Evolutionary conservation across 2,329 filamentous ascomycete species (phyloP).

Genomic region (Trichophaea hybrida): DNA sequence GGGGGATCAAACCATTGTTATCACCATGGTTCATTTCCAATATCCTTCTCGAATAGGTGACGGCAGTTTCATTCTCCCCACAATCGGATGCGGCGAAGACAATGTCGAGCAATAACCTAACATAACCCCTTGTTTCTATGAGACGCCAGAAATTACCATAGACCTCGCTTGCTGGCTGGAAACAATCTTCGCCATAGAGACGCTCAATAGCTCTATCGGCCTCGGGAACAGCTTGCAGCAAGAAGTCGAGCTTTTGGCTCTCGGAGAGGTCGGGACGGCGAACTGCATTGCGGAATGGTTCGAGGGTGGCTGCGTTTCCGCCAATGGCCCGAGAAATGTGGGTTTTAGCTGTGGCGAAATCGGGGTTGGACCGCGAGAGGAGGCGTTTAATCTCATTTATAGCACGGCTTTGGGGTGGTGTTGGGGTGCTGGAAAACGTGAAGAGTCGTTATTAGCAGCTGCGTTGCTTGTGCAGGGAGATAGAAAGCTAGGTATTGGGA

Average conservation of each 20-base stretch:
- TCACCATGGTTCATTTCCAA: conserved; percentile 14
- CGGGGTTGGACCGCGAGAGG: neutral
- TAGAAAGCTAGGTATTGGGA: neutral
- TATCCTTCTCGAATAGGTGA: conserved; percentile 4
- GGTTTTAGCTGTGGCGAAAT: neutral
- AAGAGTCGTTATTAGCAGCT: neutral
- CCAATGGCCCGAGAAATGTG: conserved; percentile 1
- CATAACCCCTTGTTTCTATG: conserved; percentile 5
- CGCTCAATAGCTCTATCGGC: conserved; percentile 10
- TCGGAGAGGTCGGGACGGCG: neutral
- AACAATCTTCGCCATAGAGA: conserved; percentile 8
- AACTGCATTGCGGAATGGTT: conserved; percentile 1
- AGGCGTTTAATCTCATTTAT: conserved; percentile 5
- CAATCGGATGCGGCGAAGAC: conserved; percentile 6
- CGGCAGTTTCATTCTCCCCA: conserved; percentile 8
- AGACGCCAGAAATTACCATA: conserved; percentile 13
- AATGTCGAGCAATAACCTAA: conserved; percentile 11
- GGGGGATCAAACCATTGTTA: conserved; percentile 8
- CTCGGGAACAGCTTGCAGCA: conserved; percentile 9
- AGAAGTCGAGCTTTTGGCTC: conserved; percentile 26
- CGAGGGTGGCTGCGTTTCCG: neutral
- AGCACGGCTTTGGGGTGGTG: neutral
- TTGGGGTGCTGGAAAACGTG: neutral
- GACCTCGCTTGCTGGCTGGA: conserved; percentile 2
- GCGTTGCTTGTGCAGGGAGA: neutral